Evolutionary conservation across 2,329 filamentous ascomycete genomes (phyloP).

Genomic region (Colletotrichum incanum): DNA sequence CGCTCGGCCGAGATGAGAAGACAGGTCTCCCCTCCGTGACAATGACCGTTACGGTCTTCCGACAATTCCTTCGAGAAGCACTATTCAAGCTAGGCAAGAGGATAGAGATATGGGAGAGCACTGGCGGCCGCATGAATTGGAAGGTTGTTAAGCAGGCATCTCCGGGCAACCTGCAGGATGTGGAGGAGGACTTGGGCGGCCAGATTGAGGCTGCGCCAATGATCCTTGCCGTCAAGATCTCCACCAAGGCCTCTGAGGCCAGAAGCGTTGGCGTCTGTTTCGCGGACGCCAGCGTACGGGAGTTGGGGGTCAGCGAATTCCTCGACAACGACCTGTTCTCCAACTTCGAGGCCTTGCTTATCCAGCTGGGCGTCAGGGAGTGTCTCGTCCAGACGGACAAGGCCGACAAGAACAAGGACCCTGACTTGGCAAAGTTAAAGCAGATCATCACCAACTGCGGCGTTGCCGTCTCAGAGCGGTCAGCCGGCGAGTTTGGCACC

Average conservation of each 20-base stretch:
- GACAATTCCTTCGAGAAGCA: slow-evolving; percentile 94
- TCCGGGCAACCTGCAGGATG: slow-evolving; percentile 95
- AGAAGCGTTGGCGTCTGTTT: slow-evolving; percentile 95
- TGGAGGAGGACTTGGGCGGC: slow-evolving; percentile 93
- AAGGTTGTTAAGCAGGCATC: slow-evolving; percentile 93
- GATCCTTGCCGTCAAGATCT: slow-evolving; percentile 94
- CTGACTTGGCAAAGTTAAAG: slow-evolving; percentile 88
- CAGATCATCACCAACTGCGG: slow-evolving; percentile 94
- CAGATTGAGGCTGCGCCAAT: slow-evolving; percentile 92
- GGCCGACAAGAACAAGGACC: slow-evolving; percentile 86
- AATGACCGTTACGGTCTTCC: slow-evolving; percentile 94
- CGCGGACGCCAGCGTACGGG: slow-evolving; percentile 94
- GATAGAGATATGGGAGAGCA: slow-evolving; percentile 89
- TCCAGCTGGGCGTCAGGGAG: slow-evolving; percentile 96
- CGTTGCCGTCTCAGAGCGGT: slow-evolving; percentile 88
- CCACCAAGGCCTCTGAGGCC: slow-evolving; percentile 87
- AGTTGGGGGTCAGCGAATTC: slow-evolving; percentile 97
- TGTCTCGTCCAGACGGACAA: slow-evolving; percentile 88
- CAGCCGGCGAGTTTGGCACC: slow-evolving; percentile 83
- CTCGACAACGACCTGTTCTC: slow-evolving; percentile 99
- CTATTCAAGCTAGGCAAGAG: slow-evolving; percentile 93
- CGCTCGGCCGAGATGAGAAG: slow-evolving; percentile 86
- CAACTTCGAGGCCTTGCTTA: slow-evolving; percentile 96
- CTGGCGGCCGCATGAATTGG: slow-evolving; percentile 88
- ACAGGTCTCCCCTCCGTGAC: slow-evolving; percentile 94